A percentile compares a stretch with the other conserved stretches of the same genome.
Evolutionary conservation across 257 asterid genomes (phyloP).

Genomic region (Verbascum thapsus): DNA sequence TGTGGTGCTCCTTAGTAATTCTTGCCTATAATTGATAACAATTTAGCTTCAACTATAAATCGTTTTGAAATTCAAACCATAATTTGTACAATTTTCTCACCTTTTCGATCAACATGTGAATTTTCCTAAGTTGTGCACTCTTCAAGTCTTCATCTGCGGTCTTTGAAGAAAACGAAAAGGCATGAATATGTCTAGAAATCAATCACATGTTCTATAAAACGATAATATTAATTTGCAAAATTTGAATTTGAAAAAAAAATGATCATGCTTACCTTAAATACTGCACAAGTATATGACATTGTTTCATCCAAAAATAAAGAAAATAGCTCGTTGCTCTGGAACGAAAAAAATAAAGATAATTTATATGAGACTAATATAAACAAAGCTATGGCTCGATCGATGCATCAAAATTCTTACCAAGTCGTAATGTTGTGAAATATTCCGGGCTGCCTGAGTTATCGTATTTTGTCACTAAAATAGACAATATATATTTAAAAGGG

Average conservation of each 20-base stretch:
- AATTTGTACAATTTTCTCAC: slow-evolving; percentile 28
- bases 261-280: slow-evolving; percentile 48
- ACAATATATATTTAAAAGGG: too few species aligned
- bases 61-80: neutral
- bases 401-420: slow-evolving; percentile 33
- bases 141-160: slow-evolving; percentile 64
- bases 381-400: neutral
- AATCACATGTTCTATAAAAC: neutral
- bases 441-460: slow-evolving; percentile 68
- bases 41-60: neutral
- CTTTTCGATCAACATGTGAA: slow-evolving; percentile 60
- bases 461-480: slow-evolving; percentile 56
- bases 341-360: neutral
- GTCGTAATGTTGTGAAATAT: slow-evolving; percentile 70
- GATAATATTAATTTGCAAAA: neutral
- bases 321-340: slow-evolving; percentile 25
- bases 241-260: neutral
- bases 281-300: slow-evolving; percentile 78
- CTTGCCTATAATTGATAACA: slow-evolving; percentile 49
- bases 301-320: slow-evolving; percentile 59
- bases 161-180: slow-evolving; percentile 26
- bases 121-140: slow-evolving; percentile 59
- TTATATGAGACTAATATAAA: neutral
- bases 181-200: neutral
- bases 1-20: slow-evolving; percentile 52